These are phyloP conservation scores for Solanum hybrid DNA, from an alignment of 305 asterid genomes.

Conservation along the genomic window DNA sequence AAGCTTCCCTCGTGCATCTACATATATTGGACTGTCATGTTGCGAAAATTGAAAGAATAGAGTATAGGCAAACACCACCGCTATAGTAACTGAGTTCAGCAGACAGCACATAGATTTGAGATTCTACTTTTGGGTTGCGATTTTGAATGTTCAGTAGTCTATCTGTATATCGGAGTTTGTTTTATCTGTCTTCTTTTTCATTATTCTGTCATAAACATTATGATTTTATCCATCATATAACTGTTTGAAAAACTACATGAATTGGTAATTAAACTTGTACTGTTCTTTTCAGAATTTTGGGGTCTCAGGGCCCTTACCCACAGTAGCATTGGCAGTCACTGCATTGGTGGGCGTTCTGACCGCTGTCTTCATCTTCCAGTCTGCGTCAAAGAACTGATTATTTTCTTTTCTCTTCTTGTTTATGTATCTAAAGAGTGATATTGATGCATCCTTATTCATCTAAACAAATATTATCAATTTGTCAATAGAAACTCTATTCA, in stretches of 20 bases:
- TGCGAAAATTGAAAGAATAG: background rate
- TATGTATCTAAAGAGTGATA: background rate
- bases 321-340: conserved; percentile 68
- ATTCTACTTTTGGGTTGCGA: background rate
- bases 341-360: conserved; percentile 66
- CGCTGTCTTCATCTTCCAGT: conserved; percentile 79
- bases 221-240: background rate
- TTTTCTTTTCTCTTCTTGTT: background rate
- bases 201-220: background rate
- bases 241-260: background rate
- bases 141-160: background rate
- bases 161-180: background rate
- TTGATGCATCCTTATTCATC: background rate
- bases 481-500: background rate
- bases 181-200: background rate
- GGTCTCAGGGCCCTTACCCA: conserved; percentile 53
- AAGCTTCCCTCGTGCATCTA: background rate
- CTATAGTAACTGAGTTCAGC: background rate
- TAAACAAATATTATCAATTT: background rate
- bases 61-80: background rate
- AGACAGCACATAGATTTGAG: background rate
- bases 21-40: background rate
- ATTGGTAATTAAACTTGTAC: background rate
- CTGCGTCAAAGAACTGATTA: conserved; percentile 53
- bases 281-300: conserved; percentile 55